Evolutionary conservation across 176 grass and related monocot species (phyloP), one percentile per base, ranked within the genome.

Genomic region (Ensete ventricosum): DNA sequence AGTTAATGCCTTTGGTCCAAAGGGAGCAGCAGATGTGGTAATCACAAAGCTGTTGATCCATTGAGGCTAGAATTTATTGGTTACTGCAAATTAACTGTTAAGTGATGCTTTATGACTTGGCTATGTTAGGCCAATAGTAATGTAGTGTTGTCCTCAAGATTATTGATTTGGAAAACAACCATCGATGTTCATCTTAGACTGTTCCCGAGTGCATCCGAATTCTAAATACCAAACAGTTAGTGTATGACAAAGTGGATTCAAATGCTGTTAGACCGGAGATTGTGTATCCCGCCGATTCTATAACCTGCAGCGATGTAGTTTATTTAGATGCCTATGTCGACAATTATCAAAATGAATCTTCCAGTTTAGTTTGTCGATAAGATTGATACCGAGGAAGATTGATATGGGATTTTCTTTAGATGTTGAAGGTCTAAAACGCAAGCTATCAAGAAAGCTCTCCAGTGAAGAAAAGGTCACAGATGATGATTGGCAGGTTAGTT

Each of bases 371-470:
- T 57, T 70, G 19, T 62, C 64, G 55, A 19, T 51, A 10, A 62
- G 59, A 50, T 63, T 63, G 19, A n/a, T 29, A 60, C 52, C 21
- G 13, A 78, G 14, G 50, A 68, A 68, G 50, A 69, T 10, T 20
- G 20, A 25, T 26, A 6, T 80, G 76, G 6, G 34, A 34, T 51
- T 63, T 3, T 52, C 20, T 48, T 80, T 80, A 89, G 87, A 89
- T 80, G 34, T 81, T 20, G 72, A 81, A 62, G 87, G 86, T 48
- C 80, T 92, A 50, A 92, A 78, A 60, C 84, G 90, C 60, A 92
- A 92, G 24, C 86, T 92, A 8, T 82, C 84, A 13, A 87, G 77
- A 71, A 89, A 82, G 77, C 77, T 89, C 1, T 84, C 86, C 0
- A 3, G n/a, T 0, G 64, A n/a, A 0, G 68, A 77, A 10, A 52